Conservation (phyloP, 306 rosid species). For the Argentina anserina region DNA sequence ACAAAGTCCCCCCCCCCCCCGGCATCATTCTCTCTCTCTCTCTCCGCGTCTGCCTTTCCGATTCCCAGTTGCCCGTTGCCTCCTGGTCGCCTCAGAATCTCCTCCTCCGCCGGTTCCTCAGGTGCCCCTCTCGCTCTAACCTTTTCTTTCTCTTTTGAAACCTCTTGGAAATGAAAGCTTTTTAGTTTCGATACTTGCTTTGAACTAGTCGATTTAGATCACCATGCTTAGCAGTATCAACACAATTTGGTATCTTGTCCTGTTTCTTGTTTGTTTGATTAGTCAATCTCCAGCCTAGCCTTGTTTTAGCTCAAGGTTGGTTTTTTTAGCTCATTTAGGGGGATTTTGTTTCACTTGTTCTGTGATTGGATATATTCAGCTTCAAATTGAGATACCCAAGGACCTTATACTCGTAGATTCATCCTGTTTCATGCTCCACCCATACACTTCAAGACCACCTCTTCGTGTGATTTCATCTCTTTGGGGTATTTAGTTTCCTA, state of each 20-base stretch:
- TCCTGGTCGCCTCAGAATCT: too few relatives aligned
- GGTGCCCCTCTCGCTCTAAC: neutral
- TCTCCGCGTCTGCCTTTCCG: too few relatives aligned
- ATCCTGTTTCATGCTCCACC: neutral
- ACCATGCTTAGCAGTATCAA: neutral
- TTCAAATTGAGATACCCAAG: neutral
- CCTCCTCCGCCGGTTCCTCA: too few relatives aligned
- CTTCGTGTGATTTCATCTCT: neutral
- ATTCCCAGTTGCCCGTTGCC: too few relatives aligned
- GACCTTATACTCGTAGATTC: neutral
- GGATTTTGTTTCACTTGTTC: neutral
- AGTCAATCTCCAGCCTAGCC: neutral
- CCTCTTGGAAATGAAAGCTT: neutral
- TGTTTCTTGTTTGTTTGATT: neutral
- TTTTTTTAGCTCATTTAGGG: neutral
- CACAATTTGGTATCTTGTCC: neutral
- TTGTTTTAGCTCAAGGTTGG: neutral
- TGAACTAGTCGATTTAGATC: neutral
- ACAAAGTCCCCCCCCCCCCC: too few relatives aligned
- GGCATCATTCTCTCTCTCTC: too few relatives aligned
- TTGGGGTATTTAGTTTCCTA: neutral
- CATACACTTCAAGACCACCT: neutral
- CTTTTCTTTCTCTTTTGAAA: conserved; percentile 7
- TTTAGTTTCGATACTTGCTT: neutral
- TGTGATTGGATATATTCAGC: neutral